These are phyloP conservation scores for Rubus parviflorus DNA, from an alignment of 306 rosid species.

Conservation along the genomic window DNA sequence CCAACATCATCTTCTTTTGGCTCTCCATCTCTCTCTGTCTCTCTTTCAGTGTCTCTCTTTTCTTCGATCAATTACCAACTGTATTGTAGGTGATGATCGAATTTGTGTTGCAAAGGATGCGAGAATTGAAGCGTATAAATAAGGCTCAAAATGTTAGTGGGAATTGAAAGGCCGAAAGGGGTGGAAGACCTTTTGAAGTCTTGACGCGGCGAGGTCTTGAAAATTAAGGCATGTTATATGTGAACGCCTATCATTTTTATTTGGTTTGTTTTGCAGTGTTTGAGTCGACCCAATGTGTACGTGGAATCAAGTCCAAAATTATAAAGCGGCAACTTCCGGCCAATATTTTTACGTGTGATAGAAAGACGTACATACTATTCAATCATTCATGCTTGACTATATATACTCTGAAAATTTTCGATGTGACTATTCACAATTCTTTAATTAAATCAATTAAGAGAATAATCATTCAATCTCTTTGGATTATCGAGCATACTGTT, in stretches of 20 bases:
- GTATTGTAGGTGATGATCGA: neutral
- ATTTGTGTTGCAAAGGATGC: neutral
- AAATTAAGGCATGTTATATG: neutral
- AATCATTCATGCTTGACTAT: too few species aligned
- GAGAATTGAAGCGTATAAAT: neutral
- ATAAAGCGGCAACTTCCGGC: too few species aligned
- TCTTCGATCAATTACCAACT: neutral
- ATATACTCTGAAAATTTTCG: too few species aligned
- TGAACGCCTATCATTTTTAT: neutral
- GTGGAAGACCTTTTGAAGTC: neutral
- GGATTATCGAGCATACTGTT: too few species aligned
- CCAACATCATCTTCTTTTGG: neutral
- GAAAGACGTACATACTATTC: too few species aligned
- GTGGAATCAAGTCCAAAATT: too few species aligned
- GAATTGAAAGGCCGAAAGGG: neutral
- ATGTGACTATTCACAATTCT: too few species aligned
- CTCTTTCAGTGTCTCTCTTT: neutral
- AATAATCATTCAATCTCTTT: too few species aligned
- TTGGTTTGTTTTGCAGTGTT: neutral
- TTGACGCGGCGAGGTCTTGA: neutral
- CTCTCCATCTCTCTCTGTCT: neutral
- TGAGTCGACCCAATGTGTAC: too few species aligned
- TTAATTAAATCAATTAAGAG: too few species aligned
- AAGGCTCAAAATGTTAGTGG: neutral
- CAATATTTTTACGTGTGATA: too few species aligned